Evolutionary conservation across 768 basidiomycete species (phyloP).

Genomic region (Pluteus cervinus): DNA sequence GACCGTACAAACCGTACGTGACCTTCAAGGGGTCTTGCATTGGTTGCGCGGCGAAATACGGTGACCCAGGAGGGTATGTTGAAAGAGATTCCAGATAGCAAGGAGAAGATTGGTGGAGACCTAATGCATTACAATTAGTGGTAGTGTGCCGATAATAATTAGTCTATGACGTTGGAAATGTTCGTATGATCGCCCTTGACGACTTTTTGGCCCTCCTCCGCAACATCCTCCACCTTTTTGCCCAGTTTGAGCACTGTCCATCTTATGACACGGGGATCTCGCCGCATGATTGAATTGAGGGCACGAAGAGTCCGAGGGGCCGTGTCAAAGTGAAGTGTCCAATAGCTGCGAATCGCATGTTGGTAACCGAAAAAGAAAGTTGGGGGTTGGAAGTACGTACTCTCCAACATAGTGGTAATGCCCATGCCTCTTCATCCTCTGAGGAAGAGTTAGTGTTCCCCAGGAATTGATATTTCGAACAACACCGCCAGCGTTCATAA

Average conservation of each 20-base stretch:
- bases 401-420: slow-evolving; percentile 59
- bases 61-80: too few species aligned
- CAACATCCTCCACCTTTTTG: slow-evolving; percentile 64
- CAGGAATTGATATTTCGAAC: slow-evolving; percentile 74
- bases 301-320: slow-evolving; percentile 63
- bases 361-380: neutral
- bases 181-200: slow-evolving; percentile 18
- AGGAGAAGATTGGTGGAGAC: too few species aligned
- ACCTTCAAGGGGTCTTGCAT: too few species aligned
- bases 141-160: too few species aligned
- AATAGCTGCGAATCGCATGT: slow-evolving; percentile 56
- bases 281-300: slow-evolving; percentile 63
- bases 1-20: too few species aligned
- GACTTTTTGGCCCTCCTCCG: slow-evolving; percentile 42
- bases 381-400: slow-evolving; percentile 42
- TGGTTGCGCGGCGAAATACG: too few species aligned
- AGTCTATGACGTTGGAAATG: slow-evolving; percentile 16
- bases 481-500: slow-evolving; percentile 73
- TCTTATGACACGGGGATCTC: slow-evolving; percentile 78
- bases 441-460: slow-evolving; percentile 70
- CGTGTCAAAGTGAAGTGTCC: slow-evolving; percentile 88
- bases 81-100: too few species aligned
- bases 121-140: too few species aligned
- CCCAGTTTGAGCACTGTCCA: slow-evolving; percentile 80
- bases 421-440: slow-evolving; percentile 63